phyloP scores from a whole-genome alignment of 2,329 filamentous ascomycete species.

The Apiospora pterosperma region DNA sequence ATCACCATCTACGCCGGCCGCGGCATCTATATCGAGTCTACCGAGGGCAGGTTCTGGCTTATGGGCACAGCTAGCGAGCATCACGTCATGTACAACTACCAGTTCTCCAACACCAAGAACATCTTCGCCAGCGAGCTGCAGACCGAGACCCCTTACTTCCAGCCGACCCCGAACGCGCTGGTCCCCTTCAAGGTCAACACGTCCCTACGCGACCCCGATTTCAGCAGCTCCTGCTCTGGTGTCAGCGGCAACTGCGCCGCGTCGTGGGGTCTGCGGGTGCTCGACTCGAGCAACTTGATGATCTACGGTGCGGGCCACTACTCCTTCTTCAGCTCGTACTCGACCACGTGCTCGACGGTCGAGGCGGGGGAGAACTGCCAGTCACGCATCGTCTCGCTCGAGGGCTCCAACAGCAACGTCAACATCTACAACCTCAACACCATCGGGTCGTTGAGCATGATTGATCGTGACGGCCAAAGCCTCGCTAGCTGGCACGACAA shows the following conservation, averaged over 20 bases:
- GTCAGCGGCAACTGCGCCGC: conserved; percentile 36
- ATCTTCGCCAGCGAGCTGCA: conserved; percentile 60
- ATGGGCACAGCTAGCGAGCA: conserved; percentile 60
- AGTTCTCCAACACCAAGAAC: conserved; percentile 53
- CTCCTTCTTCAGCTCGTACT: conserved; percentile 57
- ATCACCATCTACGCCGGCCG: conserved; percentile 51
- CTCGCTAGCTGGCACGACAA: conserved; percentile 28
- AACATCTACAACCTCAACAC: conserved; percentile 45
- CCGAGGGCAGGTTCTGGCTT: conserved; percentile 47
- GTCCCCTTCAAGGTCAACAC: conserved; percentile 44
- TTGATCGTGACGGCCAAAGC: conserved; percentile 28
- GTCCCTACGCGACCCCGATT: conserved; percentile 44
- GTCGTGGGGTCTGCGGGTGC: conserved; percentile 58
- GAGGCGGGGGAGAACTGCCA: conserved; percentile 36
- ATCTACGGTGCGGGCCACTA: conserved; percentile 61
- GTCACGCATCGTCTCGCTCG: conserved; percentile 34
- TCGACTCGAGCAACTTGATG: conserved; percentile 47
- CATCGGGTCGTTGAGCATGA: conserved; percentile 38
- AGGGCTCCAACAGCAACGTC: conserved; percentile 30
- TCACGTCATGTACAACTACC: conserved; percentile 60
- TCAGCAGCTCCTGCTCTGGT: conserved; percentile 37
- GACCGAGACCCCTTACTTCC: conserved; percentile 60
- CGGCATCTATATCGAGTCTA: conserved; percentile 41
- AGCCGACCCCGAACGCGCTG: conserved; percentile 53
- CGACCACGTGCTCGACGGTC: conserved; percentile 36